Base-by-base conservation (phyloP, 2,329 filamentous ascomycete genomes). In the Thelonectria olida region DNA sequence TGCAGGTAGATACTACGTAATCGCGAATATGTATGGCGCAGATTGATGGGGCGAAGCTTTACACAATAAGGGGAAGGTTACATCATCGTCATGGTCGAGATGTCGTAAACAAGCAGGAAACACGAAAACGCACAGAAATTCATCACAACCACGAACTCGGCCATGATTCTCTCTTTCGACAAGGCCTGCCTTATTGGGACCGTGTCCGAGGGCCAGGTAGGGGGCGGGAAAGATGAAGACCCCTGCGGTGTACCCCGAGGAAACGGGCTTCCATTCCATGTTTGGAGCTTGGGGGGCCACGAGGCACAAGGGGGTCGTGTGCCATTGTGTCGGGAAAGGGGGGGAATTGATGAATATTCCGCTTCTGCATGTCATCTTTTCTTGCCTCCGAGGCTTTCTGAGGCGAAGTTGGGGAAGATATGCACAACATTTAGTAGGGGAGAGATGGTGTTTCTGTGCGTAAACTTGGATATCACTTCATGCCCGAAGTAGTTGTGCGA, bases 271-370 rank as follows among this genome's bases (percentile, higher is more conserved):
- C 27, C 22, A 45, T 34, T 47, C 51, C 34, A 44, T 56, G 49
- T 49, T 51, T 15, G 31, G 44, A 36, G 45, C 44, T 56, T 45
- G 20, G 44, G 53, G 50, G 59, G 58, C 63, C 63, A 65, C 63
- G 63, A 63, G 63, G 63, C 15, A 34, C 42, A 60, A 52, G 50
- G 49, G 39, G 49, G 19, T 51, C 51, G 64, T 60, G 67, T 69
- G 63, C 67, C 65, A 9, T 50, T 59, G 41, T 41, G 61, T 68
- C 65, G 65, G 67, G 65, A 62, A 45, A 39, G 51, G 47, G 19
- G 50, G 54, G 48, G 48, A 4, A 31, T n/a, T 39, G n/a, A 19
- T 7, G 5, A 19, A 12, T 48, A 28, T 25, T 22, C 22, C n/a
- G 22, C 27, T 47, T 42, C 17, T 17, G n/a, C 15, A 12, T 34